phyloP scores from a whole-genome alignment of 1,139 yeast species.

The Yamadazyma diddensiae region DNA sequence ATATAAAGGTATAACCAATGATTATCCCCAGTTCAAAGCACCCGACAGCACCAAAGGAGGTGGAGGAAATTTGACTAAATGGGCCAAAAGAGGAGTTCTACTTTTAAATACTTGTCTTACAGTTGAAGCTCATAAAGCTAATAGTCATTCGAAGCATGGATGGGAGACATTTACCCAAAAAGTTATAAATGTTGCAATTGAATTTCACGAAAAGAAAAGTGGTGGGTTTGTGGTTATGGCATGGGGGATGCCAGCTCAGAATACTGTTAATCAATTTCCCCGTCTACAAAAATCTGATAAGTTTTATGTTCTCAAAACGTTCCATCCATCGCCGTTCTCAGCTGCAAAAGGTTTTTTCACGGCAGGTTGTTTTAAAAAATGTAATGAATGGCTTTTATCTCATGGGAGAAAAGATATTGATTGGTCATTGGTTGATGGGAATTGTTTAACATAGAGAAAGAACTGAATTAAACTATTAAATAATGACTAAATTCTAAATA shows the following conservation, averaged over 20 bases:
- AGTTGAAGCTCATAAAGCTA: constrained; percentile 90
- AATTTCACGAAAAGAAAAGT: constrained; percentile 28
- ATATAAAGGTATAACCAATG: constrained; percentile 70
- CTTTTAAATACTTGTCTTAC: constrained; percentile 86
- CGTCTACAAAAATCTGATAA: constrained; percentile 17
- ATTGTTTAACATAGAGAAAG: constrained; percentile 16
- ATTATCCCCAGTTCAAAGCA: constrained; percentile 66
- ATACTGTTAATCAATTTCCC: constrained; percentile 49
- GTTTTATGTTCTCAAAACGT: constrained; percentile 61
- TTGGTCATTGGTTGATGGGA: constrained; percentile 51
- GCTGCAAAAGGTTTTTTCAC: constrained; percentile 84
- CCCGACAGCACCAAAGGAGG: constrained; percentile 49
- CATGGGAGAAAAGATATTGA: constrained; percentile 53
- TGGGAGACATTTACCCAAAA: constrained; percentile 91
- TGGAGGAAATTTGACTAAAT: constrained; percentile 69
- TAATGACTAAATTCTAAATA: constrained; percentile 1
- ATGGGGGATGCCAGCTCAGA: constrained; percentile 95
- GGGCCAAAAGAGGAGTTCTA: constrained; percentile 90
- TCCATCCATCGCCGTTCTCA: constrained; percentile 93
- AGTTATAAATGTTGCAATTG: constrained; percentile 51
- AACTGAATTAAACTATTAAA: constrained; percentile 5
- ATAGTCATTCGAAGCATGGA: constrained; percentile 86
- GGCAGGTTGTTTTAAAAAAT: constrained; percentile 63
- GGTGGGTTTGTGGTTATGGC: constrained; percentile 75
- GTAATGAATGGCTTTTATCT: constrained; percentile 68